Conservation (phyloP, 345 rosid genomes). For the Citrus cavaleriei region DNA sequence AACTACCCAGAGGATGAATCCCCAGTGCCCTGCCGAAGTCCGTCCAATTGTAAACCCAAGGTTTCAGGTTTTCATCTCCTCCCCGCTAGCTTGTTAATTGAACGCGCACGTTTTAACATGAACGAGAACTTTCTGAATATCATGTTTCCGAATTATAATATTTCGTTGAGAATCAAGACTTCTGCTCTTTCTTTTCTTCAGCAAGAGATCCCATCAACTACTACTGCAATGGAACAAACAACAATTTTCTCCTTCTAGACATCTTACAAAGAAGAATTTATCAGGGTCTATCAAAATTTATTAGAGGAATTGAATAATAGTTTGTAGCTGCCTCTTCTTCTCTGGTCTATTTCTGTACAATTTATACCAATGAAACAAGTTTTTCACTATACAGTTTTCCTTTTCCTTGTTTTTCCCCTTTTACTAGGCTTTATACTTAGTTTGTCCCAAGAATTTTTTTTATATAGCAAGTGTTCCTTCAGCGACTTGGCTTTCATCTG, state of each 20-base stretch:
- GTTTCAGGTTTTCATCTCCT: no score
- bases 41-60: no score
- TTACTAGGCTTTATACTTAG: neutral
- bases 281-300: conserved; percentile 17
- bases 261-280: neutral
- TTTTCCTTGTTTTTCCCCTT: neutral
- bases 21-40: no score
- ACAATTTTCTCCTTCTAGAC: neutral
- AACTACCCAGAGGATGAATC: no score
- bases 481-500: conserved; percentile 61
- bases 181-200: neutral
- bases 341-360: conserved; percentile 31
- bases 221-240: neutral
- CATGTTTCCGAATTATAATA: neutral
- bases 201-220: neutral
- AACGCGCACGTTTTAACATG: neutral
- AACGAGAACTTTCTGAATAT: neutral
- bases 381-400: conserved; percentile 20
- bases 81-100: no score
- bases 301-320: neutral
- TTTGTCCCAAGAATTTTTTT: conserved; percentile 3
- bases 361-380: conserved; percentile 17
- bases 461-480: conserved; percentile 82
- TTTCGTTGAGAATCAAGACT: neutral
- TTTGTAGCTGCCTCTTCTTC: conserved; percentile 2